Conservation (phyloP, 2,329 filamentous ascomycete genomes). For the Endoconidiophora polonica region DNA sequence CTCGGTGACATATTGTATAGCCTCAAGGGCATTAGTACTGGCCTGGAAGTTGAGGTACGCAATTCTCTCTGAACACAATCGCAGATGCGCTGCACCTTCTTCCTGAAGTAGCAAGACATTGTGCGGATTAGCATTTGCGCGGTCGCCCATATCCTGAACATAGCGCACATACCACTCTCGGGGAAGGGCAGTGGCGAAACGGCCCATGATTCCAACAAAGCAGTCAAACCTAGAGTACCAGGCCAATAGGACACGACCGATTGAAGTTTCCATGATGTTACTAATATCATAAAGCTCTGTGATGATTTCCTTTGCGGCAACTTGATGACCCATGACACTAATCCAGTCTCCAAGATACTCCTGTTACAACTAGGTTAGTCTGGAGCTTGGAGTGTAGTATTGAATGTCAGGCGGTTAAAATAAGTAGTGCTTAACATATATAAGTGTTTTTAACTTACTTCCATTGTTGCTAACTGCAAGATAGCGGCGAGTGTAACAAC, state of each 20-base stretch:
- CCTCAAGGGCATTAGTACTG: slow-evolving; percentile 44
- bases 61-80: slow-evolving; percentile 65
- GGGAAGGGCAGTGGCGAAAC: slow-evolving; percentile 55
- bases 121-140: not conserved
- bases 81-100: slow-evolving; percentile 45
- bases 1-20: slow-evolving; percentile 47
- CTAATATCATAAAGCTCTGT: slow-evolving; percentile 62
- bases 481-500: slow-evolving; percentile 71
- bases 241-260: slow-evolving; percentile 56
- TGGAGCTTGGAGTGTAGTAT: slow-evolving; percentile 10
- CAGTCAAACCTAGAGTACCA: slow-evolving; percentile 89
- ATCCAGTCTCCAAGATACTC: slow-evolving; percentile 94
- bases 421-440: too few relatives aligned
- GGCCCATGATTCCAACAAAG: slow-evolving; percentile 67
- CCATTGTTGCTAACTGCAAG: slow-evolving; percentile 79
- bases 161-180: slow-evolving; percentile 61
- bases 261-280: slow-evolving; percentile 52
- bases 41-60: slow-evolving; percentile 58
- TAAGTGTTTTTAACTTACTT: slow-evolving; percentile 43
- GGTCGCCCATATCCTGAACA: slow-evolving; percentile 24
- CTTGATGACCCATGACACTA: slow-evolving; percentile 82
- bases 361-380: slow-evolving; percentile 28
- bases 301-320: slow-evolving; percentile 70
- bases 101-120: slow-evolving; percentile 47
- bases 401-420: too few relatives aligned